Evolutionary conservation across 2,329 filamentous ascomycete species (phyloP).

Genomic region (Phoma herbarum): DNA sequence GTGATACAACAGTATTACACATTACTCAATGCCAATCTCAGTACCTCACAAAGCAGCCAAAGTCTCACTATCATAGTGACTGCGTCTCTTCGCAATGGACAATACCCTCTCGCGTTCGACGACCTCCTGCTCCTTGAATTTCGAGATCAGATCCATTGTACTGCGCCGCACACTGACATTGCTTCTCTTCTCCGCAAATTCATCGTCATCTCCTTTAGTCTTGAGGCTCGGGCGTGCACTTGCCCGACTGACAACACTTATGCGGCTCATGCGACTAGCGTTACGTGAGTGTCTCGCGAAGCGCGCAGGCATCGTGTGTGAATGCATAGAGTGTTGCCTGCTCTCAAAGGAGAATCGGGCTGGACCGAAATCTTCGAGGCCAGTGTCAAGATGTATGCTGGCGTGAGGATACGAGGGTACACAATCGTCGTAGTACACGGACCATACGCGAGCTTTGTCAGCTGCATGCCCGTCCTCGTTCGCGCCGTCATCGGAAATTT

Average conservation of each 20-base stretch:
- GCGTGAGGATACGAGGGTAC: slow-evolving; percentile 38
- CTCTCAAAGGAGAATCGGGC: slow-evolving; percentile 34
- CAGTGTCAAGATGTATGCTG: slow-evolving; percentile 31
- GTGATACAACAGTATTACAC: background rate
- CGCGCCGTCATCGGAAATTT: slow-evolving; percentile 24
- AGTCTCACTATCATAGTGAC: slow-evolving; percentile 6
- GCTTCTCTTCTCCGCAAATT: slow-evolving; percentile 34
- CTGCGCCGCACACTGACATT: slow-evolving; percentile 50
- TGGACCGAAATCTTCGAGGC: slow-evolving; percentile 27
- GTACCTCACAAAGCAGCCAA: slow-evolving; percentile 9
- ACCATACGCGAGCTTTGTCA: slow-evolving; percentile 46
- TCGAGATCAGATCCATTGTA: slow-evolving; percentile 53
- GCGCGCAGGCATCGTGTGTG: slow-evolving; percentile 26
- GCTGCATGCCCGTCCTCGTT: slow-evolving; percentile 16
- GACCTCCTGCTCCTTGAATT: slow-evolving; percentile 49
- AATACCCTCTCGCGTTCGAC: slow-evolving; percentile 46
- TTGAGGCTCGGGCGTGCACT: slow-evolving; percentile 30
- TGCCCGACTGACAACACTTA: slow-evolving; percentile 29
- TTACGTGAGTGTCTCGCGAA: slow-evolving; percentile 31
- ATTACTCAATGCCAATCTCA: background rate
- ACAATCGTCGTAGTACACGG: slow-evolving; percentile 48
- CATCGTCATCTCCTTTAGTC: slow-evolving; percentile 25
- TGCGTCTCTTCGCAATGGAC: slow-evolving; percentile 31
- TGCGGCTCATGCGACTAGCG: slow-evolving; percentile 33
- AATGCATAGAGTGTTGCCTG: slow-evolving; percentile 25